Evolutionary conservation across 1,284 basidiomycete species (phyloP), one percentile per base, ranked within the genome.

Genomic region (Ustilago trichophora): DNA sequence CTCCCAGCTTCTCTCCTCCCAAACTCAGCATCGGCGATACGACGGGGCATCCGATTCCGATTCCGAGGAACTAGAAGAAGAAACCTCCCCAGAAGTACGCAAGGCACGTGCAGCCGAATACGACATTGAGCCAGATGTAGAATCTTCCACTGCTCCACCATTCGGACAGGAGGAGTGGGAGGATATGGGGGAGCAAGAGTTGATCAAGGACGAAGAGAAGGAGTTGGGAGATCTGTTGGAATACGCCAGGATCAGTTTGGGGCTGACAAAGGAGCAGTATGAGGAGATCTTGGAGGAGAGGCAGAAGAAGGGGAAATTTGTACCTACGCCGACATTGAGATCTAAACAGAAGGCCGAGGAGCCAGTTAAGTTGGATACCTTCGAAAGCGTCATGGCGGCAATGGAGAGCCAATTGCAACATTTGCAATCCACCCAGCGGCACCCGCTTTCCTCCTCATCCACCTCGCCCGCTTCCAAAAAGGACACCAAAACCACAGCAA

Each of bases 31-130:
- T n/a, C n/a, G n/a, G 15, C 50, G 34, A 11, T 73, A 60, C 45
- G 62, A 65, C 16, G 72, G 72, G 8, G 66, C 65, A 2, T 59
- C 64, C 2, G 68, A 76, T 21, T 72, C 69, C 7, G 64, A 65
- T 18, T 50, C 51, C 11, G 53, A 49, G 16, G 58, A 64, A 33
- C 27, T 69, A 8, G 53, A 72, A 18, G 40, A 72, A 21, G 68
- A 72, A 18, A 58, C 50, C 1, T 57, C 45, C 9, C 41, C 55
- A 22, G 51, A 62, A 18, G 19, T 64, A 3, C 33, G 56, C 6
- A 36, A 47, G 5, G 40, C 51, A 40, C 47, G 43, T 4, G 67
- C 67, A 0, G 10, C 25, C 11, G 59, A 69, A 29, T 64, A 58
- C 33, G 59, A 64, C 26, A n/a, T n/a, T n/a, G n/a, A n/a, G n/a